Conservation (phyloP, 2,329 filamentous ascomycete species). For the Fusarium haematococcum region DNA sequence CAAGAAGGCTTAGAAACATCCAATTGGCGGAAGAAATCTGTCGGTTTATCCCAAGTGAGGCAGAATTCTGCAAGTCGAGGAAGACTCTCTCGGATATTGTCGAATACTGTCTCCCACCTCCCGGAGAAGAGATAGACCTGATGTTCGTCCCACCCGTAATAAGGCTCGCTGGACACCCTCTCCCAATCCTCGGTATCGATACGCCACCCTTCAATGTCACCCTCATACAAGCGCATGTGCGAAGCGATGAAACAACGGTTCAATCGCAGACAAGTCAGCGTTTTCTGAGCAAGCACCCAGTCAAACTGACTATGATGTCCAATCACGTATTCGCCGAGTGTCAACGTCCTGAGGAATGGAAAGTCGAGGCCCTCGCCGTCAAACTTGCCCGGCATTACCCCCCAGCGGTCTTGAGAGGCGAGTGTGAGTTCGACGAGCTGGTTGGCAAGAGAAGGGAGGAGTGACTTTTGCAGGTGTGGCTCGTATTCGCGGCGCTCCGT, state of each 20-base stretch:
- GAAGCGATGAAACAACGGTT: constrained; percentile 22
- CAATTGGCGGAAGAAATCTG: neutral
- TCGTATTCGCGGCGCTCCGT: constrained; percentile 37
- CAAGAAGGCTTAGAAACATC: neutral
- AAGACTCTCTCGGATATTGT: constrained; percentile 29
- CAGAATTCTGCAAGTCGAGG: constrained; percentile 31
- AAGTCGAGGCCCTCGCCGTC: constrained; percentile 37
- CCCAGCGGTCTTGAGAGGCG: constrained; percentile 37
- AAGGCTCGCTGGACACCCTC: neutral
- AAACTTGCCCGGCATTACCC: constrained; percentile 36
- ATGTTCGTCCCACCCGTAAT: neutral
- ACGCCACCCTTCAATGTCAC: neutral
- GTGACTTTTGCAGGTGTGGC: constrained; percentile 28
- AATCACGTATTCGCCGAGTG: constrained; percentile 32
- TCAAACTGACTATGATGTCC: constrained; percentile 41
- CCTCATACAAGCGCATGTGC: neutral
- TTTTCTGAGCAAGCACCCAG: constrained; percentile 38
- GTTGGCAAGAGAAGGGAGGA: constrained; percentile 33
- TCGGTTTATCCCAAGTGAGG: neutral
- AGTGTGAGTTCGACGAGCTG: constrained; percentile 38
- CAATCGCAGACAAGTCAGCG: constrained; percentile 19
- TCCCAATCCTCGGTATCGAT: constrained; percentile 30
- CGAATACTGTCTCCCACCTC: constrained; percentile 38
- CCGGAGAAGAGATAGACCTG: constrained; percentile 22
- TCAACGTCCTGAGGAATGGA: constrained; percentile 35